Base-by-base conservation (phyloP, 176 grass and related monocot species). In the Themeda triandra region DNA sequence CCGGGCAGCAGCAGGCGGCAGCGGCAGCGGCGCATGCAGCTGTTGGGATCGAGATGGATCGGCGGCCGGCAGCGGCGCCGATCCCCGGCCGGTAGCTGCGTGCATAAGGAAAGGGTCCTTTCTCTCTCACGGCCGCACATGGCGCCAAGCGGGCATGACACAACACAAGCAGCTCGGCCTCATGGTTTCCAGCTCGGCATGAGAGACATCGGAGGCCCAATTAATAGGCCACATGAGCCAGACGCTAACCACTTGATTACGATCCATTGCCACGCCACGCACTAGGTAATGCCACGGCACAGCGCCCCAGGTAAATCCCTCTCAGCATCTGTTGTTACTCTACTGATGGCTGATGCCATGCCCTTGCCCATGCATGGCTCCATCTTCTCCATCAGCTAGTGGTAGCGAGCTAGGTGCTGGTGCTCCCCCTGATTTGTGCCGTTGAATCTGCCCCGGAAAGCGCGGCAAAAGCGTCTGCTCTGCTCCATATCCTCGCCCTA, bases 161-260 rank as follows among this genome's bases (percentile, higher is more conserved):
- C 69, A 87, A 19, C 41, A 14, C 74, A 23, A 80, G 67, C 87
- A 29, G 63, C 59, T 10, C 4, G 42, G 31, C 73, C 89, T 90
- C 80, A 83, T 93, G 86, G 77, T 36, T 88, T 93, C 86, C 92
- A 91, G 92, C 89, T 94, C 89, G 33, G 54, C 75, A 25, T 71
- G 78, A 87, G 86, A 91, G 56, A 83, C 75, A 80, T 86, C 92
- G 86, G 82, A 94, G 86, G 82, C 76, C 86, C 77, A 80, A 90
- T 91, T 84, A 91, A 87, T 84, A 75, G 80, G 39, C 80, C 89
- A 90, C 89, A 87, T 90, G 85, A 90, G 74, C 0, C 67, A n/a
- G 4, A 29, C 83, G 77, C 80, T 83, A 79, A 82, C 86, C 82
- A 88, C 78, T 82, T 85, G 84, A 79, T 86, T 90, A 86, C 49